Base-by-base conservation (phyloP, 108 stramenopile species). In the Nitzschia putrida region DNA sequence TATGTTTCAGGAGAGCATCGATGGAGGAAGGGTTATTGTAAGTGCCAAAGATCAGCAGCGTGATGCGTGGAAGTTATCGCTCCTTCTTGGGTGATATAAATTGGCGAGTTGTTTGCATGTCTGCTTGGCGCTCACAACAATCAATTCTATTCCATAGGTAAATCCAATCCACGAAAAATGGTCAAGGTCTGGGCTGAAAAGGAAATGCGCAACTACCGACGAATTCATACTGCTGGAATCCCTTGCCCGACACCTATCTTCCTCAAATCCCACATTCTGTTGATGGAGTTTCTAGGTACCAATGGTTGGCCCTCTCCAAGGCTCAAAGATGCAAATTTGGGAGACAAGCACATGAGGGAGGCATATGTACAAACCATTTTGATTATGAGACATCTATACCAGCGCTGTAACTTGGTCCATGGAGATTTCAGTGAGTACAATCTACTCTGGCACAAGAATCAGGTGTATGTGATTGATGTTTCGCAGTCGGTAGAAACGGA, bases 171-270 rank as follows among this genome's bases (percentile, higher is more conserved):
- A 5, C 88, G 99, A 25, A 99, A 99, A 78, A 99, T 99, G 99
- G 99, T 99, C 68, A 97, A 98, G 69, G 86, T 96, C 12, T 98
- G 99, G 98, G 99, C 99, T 6, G 99, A 98, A 82, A 98, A 98
- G 80, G 98, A 99, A 81, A 87, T 98, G 87, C 86, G 98, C 4
- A 99, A 99, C 61, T 96, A 97, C 54, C 85, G 90, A 29, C 87
- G 98, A 0, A 85, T 98, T 26, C 80, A 87, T 50, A 70, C 75
- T 11, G 91, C 95, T 18, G 91, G 93, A 37, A 92, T 99, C 42
- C 92, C 89, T 1, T 88, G 85, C 59, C 99, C 99, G 3, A 54
- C 57, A 8, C 97, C 97, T 21, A 88, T 94, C 41, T 77, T 98
- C 42, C 79, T 99, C 34, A 97, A 97, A 47, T 67, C 82, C 50